These are phyloP conservation scores for Metschnikowia anglica DNA, from an alignment of 805 yeast species.

Conservation along the genomic window DNA sequence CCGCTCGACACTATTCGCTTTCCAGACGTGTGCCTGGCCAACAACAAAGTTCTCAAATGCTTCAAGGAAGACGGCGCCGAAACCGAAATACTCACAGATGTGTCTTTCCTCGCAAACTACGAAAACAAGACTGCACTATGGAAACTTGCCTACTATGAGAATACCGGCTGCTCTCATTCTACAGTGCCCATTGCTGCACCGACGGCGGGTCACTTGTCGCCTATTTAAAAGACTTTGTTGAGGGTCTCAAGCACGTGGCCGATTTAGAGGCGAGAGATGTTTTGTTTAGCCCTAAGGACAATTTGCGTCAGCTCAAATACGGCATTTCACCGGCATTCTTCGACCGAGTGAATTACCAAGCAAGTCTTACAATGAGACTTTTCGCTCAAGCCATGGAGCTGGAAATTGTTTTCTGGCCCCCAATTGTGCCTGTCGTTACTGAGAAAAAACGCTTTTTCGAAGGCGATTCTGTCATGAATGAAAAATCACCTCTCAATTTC, in stretches of 20 bases:
- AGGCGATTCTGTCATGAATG: conserved; percentile 1
- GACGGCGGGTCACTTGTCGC: conserved; percentile 14
- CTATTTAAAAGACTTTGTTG: conserved; percentile 11
- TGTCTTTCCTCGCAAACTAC: not conserved
- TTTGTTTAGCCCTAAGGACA: conserved; percentile 5
- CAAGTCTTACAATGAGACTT: not conserved
- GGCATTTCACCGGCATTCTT: conserved; percentile 7
- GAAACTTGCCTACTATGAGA: conserved; percentile 6
- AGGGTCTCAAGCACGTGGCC: conserved; percentile 1
- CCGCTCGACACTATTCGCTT: conserved; percentile 1
- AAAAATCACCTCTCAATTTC: conserved; percentile 6
- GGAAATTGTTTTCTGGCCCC: conserved; percentile 1
- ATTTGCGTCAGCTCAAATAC: conserved; percentile 5
- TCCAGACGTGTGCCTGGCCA: not conserved
- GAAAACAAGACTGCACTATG: conserved; percentile 4
- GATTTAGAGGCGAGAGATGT: not conserved
- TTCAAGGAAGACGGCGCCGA: not conserved
- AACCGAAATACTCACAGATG: not conserved
- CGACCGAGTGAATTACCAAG: conserved; percentile 1
- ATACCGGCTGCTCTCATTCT: conserved; percentile 9
- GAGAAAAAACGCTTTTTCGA: conserved; percentile 5
- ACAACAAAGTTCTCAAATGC: not conserved
- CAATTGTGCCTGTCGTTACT: conserved; percentile 1
- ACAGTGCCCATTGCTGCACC: conserved; percentile 8
- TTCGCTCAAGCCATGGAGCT: conserved; percentile 1